Evolutionary conservation across 345 rosid genomes (phyloP).

Genomic region (Erucastrum elatum): DNA sequence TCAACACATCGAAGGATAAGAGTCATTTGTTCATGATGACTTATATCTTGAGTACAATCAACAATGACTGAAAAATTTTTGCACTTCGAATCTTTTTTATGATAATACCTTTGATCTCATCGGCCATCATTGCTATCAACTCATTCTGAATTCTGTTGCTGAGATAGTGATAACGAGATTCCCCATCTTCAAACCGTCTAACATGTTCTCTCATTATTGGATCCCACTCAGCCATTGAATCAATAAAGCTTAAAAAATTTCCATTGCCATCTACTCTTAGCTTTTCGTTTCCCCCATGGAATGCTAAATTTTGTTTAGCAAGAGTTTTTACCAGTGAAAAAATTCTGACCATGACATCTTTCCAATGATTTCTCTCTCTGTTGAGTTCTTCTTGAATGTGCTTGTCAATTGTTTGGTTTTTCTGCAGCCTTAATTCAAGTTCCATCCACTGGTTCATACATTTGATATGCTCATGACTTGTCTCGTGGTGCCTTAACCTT

Average conservation of each 20-base stretch:
- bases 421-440: not conserved
- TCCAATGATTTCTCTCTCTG: not conserved
- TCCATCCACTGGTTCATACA: not conserved
- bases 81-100: not conserved
- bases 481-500: not conserved
- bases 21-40: not conserved
- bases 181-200: not conserved
- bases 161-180: not conserved
- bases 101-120: not conserved
- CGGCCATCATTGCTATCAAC: not conserved
- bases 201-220: not conserved
- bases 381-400: not conserved
- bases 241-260: not conserved
- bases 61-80: not conserved
- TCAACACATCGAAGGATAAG: not conserved
- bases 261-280: not conserved
- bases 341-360: not conserved
- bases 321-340: not conserved
- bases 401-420: not conserved
- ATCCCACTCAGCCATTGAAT: not conserved
- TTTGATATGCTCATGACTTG: not conserved
- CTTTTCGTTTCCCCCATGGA: not conserved
- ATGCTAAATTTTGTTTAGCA: not conserved
- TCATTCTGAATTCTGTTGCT: not conserved
- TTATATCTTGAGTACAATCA: not conserved